Percentiles rank a stretch among this genome's conserved stretches.
phyloP scores from a whole-genome alignment of 371 early-diverging fungal species.

The Nematocida ironsii region DNA sequence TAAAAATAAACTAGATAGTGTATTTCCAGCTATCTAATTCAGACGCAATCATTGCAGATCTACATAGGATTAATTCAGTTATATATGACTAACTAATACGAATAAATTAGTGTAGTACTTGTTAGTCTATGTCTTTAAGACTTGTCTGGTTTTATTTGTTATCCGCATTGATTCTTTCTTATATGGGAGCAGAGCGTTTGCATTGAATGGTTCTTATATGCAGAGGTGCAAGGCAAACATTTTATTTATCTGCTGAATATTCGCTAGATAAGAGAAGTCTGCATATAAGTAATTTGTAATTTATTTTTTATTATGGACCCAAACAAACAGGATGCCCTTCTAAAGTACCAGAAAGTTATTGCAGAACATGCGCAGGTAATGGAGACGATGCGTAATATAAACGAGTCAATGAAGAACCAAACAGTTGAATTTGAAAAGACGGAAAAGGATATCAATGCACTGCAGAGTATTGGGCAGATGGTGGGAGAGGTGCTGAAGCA shows the following conservation, averaged over 20 bases:
- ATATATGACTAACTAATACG: no score
- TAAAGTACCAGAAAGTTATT: constrained; percentile 46
- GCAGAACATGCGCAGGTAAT: constrained; percentile 23
- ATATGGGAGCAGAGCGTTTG: no score
- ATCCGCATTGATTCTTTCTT: no score
- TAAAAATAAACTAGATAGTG: no score
- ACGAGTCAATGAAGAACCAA: constrained; percentile 73
- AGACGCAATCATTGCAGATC: no score
- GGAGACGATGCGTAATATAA: constrained; percentile 40
- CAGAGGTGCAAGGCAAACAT: not conserved
- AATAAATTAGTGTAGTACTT: no score
- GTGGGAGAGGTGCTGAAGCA: constrained; percentile 97
- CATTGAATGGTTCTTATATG: not conserved
- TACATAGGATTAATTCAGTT: no score
- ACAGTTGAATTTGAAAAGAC: constrained; percentile 85
- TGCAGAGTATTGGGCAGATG: constrained; percentile 96
- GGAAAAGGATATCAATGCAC: constrained; percentile 92
- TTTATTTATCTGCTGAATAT: not conserved
- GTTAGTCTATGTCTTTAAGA: no score
- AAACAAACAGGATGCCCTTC: constrained; percentile 44
- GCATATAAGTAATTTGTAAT: not conserved
- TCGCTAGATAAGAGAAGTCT: not conserved
- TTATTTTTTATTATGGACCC: constrained; percentile 56
- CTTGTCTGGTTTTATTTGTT: no score
- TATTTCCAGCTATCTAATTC: no score